A percentile compares a stretch with the other conserved stretches of the same genome.
Evolutionary conservation across 1,284 basidiomycete genomes (phyloP).

Genomic region (Fomitiporia mediterranea): DNA sequence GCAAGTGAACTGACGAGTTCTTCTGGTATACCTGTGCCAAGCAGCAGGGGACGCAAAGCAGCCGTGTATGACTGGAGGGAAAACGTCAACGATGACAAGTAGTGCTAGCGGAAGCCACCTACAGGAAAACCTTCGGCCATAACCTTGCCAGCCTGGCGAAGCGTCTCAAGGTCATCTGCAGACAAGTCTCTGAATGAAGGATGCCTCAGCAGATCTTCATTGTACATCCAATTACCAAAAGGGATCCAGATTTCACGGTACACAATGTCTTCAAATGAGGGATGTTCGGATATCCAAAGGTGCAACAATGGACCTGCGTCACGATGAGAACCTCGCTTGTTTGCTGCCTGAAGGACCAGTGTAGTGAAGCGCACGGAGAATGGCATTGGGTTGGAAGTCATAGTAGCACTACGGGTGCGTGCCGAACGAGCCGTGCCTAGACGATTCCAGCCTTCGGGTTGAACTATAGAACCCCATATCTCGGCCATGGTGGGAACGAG

Average conservation of each 20-base stretch:
- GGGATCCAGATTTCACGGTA: conserved; percentile 57
- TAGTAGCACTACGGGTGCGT: conserved; percentile 24
- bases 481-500: conserved; percentile 32
- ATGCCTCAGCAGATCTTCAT: conserved; percentile 23
- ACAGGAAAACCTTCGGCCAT: conserved; percentile 40
- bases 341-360: conserved; percentile 45
- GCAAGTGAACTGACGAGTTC: conserved; percentile 50
- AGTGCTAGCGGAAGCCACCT: conserved; percentile 15
- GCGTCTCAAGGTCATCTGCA: conserved; percentile 24
- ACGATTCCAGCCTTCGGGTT: conserved; percentile 12
- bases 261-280: conserved; percentile 50
- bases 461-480: conserved; percentile 13
- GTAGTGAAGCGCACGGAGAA: conserved; percentile 62
- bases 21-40: conserved; percentile 54
- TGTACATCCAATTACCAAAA: conserved; percentile 42
- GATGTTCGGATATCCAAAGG: conserved; percentile 48
- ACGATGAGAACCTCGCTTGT: conserved; percentile 51
- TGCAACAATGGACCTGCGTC: conserved; percentile 54
- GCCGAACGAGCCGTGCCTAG: conserved; percentile 8
- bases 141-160: conserved; percentile 26
- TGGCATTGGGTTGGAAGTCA: conserved; percentile 27
- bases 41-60: conserved; percentile 60
- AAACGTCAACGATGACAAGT: not conserved
- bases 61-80: conserved; percentile 51
- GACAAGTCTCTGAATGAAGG: conserved; percentile 31